phyloP scores from a whole-genome alignment of 2,329 filamentous ascomycete species.

The Parascedosporium putredinis region DNA sequence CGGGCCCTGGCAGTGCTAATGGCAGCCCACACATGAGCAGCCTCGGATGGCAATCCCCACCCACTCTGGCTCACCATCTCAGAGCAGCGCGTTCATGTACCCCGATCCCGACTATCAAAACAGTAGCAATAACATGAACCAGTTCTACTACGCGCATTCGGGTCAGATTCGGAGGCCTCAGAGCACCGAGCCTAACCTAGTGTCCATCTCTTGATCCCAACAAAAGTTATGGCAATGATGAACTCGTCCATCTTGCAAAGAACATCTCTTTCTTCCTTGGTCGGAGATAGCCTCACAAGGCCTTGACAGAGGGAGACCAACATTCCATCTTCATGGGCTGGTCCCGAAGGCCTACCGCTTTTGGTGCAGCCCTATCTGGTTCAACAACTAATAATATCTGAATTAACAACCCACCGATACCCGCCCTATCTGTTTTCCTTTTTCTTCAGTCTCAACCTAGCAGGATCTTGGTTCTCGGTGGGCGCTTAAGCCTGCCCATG shows the following conservation, averaged over 20 bases:
- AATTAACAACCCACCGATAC: not conserved
- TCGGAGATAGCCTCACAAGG: not conserved
- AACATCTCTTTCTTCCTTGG: not conserved
- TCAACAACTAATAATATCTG: not conserved
- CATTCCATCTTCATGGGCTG: not conserved
- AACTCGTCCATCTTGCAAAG: not conserved
- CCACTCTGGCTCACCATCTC: slow-evolving; percentile 61
- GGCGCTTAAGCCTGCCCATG: not conserved
- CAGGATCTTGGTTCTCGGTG: not conserved
- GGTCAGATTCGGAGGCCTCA: slow-evolving; percentile 58
- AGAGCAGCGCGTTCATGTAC: slow-evolving; percentile 60
- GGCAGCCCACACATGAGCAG: slow-evolving; percentile 79
- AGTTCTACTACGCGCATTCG: slow-evolving; percentile 58
- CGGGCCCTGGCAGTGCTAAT: slow-evolving; percentile 55
- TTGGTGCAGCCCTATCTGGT: not conserved
- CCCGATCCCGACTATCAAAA: slow-evolving; percentile 61
- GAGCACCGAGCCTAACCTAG: slow-evolving; percentile 56
- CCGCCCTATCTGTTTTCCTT: not conserved
- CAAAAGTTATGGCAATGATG: not conserved
- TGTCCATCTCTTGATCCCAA: slow-evolving; percentile 27
- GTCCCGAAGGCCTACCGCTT: not conserved
- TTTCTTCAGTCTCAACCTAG: not conserved
- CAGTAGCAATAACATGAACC: slow-evolving; percentile 38
- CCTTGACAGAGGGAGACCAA: not conserved
- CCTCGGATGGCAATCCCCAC: slow-evolving; percentile 77